Conservation (phyloP, 169 alveolate species). For the Plasmodium chabaudi region DNA sequence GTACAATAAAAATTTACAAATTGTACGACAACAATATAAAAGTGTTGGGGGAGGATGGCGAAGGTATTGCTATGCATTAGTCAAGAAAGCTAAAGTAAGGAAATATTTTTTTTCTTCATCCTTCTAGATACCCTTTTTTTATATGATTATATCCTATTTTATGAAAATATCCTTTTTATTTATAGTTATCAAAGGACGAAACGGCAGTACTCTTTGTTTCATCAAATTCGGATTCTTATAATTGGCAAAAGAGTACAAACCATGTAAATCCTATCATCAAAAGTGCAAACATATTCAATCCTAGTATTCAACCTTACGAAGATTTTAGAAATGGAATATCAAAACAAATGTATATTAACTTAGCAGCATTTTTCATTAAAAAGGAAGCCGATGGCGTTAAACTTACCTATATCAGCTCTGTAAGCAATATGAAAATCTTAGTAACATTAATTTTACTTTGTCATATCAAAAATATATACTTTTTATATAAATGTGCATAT, state of each 20-base stretch:
- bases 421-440: slow-evolving; percentile 8
- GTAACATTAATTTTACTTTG: neutral
- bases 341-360: slow-evolving; percentile 51
- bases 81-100: slow-evolving; percentile 31
- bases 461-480: neutral
- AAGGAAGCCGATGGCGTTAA: slow-evolving; percentile 12
- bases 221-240: too few relatives aligned
- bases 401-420: slow-evolving; percentile 43
- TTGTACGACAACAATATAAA: slow-evolving; percentile 48
- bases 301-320: too few relatives aligned
- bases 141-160: neutral
- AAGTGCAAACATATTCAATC: too few relatives aligned
- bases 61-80: slow-evolving; percentile 47
- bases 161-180: neutral
- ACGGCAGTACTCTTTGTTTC: slow-evolving; percentile 32
- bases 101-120: slow-evolving; percentile 5
- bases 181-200: slow-evolving; percentile 20
- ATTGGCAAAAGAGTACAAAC: too few relatives aligned
- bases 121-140: neutral
- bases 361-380: slow-evolving; percentile 32
- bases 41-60: slow-evolving; percentile 39
- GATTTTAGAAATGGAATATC: neutral
- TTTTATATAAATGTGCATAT: too few relatives aligned
- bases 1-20: slow-evolving; percentile 30
- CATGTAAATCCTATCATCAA: too few relatives aligned